Conservation (phyloP, 1,139 yeast genomes). For the Blastobotrys proliferans region DNA sequence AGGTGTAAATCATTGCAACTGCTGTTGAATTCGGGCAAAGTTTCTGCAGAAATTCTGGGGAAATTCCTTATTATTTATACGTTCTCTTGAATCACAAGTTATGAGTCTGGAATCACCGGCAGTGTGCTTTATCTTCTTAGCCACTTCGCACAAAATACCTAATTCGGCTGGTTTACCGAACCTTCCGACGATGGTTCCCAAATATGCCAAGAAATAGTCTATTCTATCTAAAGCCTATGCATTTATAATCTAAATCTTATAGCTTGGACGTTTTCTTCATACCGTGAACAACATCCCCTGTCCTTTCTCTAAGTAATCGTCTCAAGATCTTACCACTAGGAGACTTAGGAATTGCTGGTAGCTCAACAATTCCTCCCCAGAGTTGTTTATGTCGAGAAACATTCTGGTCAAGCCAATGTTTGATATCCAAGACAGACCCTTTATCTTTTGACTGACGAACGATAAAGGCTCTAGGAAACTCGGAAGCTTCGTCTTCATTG, state of each 20-base stretch:
- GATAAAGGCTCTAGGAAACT: conserved; percentile 37
- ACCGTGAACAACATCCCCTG: conserved; percentile 8
- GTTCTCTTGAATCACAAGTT: too few relatives aligned
- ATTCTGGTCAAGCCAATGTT: conserved; percentile 33
- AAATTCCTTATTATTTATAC: too few relatives aligned
- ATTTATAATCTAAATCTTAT: too few relatives aligned
- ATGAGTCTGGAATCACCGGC: too few relatives aligned
- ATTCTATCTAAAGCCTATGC: too few relatives aligned
- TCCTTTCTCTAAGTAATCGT: conserved; percentile 26
- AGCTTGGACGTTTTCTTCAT: conserved; percentile 2
- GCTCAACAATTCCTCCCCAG: conserved; percentile 39
- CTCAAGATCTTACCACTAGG: conserved; percentile 40
- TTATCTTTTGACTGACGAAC: conserved; percentile 24
- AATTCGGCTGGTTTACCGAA: too few relatives aligned
- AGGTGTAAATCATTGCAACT: conserved; percentile 17
- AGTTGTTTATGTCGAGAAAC: conserved; percentile 39
- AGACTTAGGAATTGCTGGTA: conserved; percentile 36
- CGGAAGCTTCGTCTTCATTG: conserved; percentile 33
- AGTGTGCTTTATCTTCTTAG: too few relatives aligned
- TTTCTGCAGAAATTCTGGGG: too few relatives aligned
- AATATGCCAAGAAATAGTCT: too few relatives aligned
- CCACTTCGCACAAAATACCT: too few relatives aligned
- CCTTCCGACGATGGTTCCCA: too few relatives aligned
- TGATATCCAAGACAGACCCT: conserved; percentile 19
- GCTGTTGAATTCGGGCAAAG: too few relatives aligned